Percentiles rank a stretch among this genome's conserved stretches.
These are phyloP conservation scores for Camelina neglecta DNA, from an alignment of 345 rosid species.

Conservation along the genomic window DNA sequence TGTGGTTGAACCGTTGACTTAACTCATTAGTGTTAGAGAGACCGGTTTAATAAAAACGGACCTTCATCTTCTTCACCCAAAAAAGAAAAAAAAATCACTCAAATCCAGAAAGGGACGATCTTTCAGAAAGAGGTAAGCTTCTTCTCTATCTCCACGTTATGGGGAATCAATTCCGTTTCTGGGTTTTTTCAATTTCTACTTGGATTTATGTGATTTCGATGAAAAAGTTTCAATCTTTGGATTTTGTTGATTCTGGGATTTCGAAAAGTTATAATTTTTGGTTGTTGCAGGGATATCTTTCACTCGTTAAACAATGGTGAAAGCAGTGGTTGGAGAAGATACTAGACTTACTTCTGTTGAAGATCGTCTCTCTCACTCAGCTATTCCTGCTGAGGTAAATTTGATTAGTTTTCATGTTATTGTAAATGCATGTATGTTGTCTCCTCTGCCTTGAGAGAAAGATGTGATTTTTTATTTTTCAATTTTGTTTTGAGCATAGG, in stretches of 20 bases:
- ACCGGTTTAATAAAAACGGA: neutral
- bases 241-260: slow-evolving; percentile 8
- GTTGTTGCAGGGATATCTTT: neutral
- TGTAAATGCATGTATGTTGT: slow-evolving; percentile 1
- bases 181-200: slow-evolving; percentile 4
- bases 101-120: slow-evolving; percentile 2
- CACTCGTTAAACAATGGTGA: slow-evolving; percentile 63
- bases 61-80: neutral
- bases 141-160: neutral
- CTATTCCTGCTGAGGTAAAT: slow-evolving; percentile 69
- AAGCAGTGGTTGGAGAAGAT: slow-evolving; percentile 85
- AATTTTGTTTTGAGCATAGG: slow-evolving; percentile 47
- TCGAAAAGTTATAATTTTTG: neutral
- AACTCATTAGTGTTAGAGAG: neutral
- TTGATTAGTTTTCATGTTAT: slow-evolving; percentile 1
- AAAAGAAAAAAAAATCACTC: neutral
- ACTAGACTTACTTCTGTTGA: slow-evolving; percentile 65
- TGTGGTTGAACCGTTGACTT: too few species aligned
- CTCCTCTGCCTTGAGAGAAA: neutral
- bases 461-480: neutral
- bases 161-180: slow-evolving; percentile 27
- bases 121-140: neutral
- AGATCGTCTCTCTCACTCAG: slow-evolving; percentile 74
- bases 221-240: neutral
- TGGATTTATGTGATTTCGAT: neutral